Conservation (phyloP, 1,284 basidiomycete genomes). For the Microbotryum scabiosae region DNA sequence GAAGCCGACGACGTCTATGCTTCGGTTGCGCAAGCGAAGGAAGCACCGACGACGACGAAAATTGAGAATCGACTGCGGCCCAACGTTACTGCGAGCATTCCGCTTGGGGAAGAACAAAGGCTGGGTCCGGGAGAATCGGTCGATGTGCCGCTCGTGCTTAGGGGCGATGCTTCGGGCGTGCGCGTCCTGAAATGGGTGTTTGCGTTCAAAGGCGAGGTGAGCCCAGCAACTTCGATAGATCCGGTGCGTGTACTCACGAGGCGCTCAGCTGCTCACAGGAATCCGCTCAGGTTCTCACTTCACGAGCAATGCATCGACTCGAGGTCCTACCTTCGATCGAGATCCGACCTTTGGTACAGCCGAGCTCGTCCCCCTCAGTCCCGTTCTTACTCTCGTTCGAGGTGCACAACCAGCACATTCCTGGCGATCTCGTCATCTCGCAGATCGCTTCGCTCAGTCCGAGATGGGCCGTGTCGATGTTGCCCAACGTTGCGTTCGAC, state of each 20-base stretch:
- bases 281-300: conserved; percentile 5
- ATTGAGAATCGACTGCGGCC: conserved; percentile 7
- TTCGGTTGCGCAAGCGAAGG: neutral
- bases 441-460: conserved; percentile 16
- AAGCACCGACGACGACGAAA: neutral
- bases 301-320: conserved; percentile 5
- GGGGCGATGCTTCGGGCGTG: conserved; percentile 11
- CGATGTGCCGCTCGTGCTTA: conserved; percentile 3
- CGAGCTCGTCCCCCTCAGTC: neutral
- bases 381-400: conserved; percentile 16
- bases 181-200: conserved; percentile 9
- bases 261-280: neutral
- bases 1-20: neutral
- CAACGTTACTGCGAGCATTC: neutral
- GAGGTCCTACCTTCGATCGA: conserved; percentile 23
- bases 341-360: conserved; percentile 1
- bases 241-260: too few species aligned
- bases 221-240: neutral
- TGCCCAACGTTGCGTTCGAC: neutral
- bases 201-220: conserved; percentile 5
- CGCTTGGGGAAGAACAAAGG: neutral
- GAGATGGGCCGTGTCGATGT: conserved; percentile 4
- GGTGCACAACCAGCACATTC: conserved; percentile 20
- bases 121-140: conserved; percentile 15
- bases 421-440: conserved; percentile 16